Evolutionary conservation across 768 basidiomycete genomes (phyloP).

Genomic region (Lactarius pseudohatsudake): DNA sequence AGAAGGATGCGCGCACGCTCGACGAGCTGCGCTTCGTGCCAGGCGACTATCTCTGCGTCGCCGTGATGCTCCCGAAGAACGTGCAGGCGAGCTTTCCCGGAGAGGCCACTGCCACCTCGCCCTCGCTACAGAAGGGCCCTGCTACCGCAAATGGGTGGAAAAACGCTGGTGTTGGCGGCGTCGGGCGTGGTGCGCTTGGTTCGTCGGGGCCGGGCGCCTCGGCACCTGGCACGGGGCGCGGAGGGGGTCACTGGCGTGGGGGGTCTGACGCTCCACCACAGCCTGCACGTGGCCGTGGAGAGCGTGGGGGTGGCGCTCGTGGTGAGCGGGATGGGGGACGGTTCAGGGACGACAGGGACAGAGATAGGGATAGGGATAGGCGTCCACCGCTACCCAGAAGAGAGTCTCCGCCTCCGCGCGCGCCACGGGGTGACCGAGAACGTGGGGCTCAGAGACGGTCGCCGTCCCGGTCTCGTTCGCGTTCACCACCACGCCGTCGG

Average conservation of each 20-base stretch:
- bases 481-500: conserved; percentile 44
- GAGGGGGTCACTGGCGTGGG: conserved; percentile 73
- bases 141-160: conserved; percentile 38
- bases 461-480: conserved; percentile 40
- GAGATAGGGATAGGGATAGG: conserved; percentile 43
- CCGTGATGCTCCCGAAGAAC: conserved; percentile 75
- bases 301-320: conserved; percentile 43
- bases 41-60: conserved; percentile 74
- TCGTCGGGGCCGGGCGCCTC: conserved; percentile 37
- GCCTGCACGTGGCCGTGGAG: conserved; percentile 42
- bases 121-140: conserved; percentile 45
- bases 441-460: conserved; percentile 38
- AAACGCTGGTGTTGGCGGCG: conserved; percentile 33
- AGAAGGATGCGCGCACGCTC: conserved; percentile 62
- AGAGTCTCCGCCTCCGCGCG: conserved; percentile 44
- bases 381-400: conserved; percentile 41
- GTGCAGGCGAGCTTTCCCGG: conserved; percentile 38
- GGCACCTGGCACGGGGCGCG: conserved; percentile 47
- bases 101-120: conserved; percentile 40
- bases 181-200: conserved; percentile 50
- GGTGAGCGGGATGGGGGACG: conserved; percentile 36
- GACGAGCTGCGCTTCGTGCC: conserved; percentile 80
- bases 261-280: conserved; percentile 50
- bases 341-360: conserved; percentile 50
- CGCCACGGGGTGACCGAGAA: conserved; percentile 41